Base-by-base conservation (phyloP, 371 early-diverging fungal species). In the Actinomucor elegans region DNA sequence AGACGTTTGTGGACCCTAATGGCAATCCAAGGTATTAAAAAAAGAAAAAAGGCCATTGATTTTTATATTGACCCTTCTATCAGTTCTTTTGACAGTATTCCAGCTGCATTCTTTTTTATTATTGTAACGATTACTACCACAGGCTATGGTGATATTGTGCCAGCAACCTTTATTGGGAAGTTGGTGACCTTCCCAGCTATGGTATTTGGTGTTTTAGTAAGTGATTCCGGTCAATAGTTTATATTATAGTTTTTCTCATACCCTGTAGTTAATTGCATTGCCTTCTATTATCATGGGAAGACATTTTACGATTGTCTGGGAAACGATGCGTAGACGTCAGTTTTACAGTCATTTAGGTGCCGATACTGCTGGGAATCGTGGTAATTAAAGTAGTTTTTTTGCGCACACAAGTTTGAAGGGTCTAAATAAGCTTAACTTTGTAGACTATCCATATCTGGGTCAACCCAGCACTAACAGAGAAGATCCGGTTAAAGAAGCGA, bases 221-320 rank as follows among this genome's bases (percentile, higher is more conserved):
- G 64, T 27, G n/a, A n/a, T n/a, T n/a, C n/a, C n/a, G n/a, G n/a
- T n/a, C n/a, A n/a, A n/a, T n/a, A n/a, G n/a, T n/a, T n/a, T n/a
- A n/a, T n/a, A n/a, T n/a, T n/a, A n/a, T n/a, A n/a, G n/a, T n/a
- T n/a, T n/a, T n/a, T n/a, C n/a, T n/a, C n/a, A n/a, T n/a, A n/a
- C n/a, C n/a, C n/a, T n/a, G n/a, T 51, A 79, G 77, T 64, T 92
- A 40, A 93, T 93, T 65, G 90, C 93, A 0, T 57, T 93, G 48
- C 93, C 93, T 6, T 91, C 92, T 24, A 92, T 93, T 55, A 90
- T 93, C 61, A 87, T 93, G 27, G 93, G 93, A n/a, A 76, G 93
- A 33, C 89, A 91, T 59, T 93, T 91, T 58, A 90, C 91, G 0
- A 73, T 88, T 40, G 92, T 93, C 18, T 93, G 91, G 91, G 91